Evolutionary conservation across 208 protist genomes (phyloP).

Genomic region (Polymyxa betae): DNA sequence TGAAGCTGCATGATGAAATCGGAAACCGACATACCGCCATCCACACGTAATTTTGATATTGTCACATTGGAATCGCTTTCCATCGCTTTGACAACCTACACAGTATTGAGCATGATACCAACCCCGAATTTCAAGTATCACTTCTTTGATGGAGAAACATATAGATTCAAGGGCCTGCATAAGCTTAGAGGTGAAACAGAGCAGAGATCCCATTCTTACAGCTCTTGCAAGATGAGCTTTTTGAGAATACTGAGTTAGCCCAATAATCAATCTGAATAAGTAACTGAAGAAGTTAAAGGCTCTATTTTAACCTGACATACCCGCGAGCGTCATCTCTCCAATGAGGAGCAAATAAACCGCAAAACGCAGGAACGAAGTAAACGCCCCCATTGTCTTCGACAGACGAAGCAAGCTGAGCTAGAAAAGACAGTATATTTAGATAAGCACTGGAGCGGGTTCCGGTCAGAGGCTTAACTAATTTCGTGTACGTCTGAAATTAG

Average conservation of each 20-base stretch:
- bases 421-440: too few species aligned
- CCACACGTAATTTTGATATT: slow-evolving; percentile 83
- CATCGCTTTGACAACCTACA: slow-evolving; percentile 72
- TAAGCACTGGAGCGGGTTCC: background rate
- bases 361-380: slow-evolving; percentile 96
- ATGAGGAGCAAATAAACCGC: slow-evolving; percentile 92
- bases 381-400: slow-evolving; percentile 64
- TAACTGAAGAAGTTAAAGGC: background rate
- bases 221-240: slow-evolving; percentile 70
- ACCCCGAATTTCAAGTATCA: background rate
- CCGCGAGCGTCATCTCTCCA: slow-evolving; percentile 92
- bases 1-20: slow-evolving; percentile 90
- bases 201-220: slow-evolving; percentile 66
- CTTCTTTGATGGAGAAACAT: slow-evolving; percentile 20
- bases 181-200: slow-evolving; percentile 65
- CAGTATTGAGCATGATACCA: background rate
- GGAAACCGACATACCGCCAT: slow-evolving; percentile 89
- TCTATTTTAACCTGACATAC: slow-evolving; percentile 61
- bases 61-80: slow-evolving; percentile 77
- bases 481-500: slow-evolving; percentile 79
- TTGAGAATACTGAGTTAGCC: slow-evolving; percentile 79
- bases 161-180: background rate
- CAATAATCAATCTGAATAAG: slow-evolving; percentile 76
- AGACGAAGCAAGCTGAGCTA: slow-evolving; percentile 69
- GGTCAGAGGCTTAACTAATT: slow-evolving; percentile 67